Conservation (phyloP, 2,329 filamentous ascomycete species). For the Trichoderma cornu-damae region DNA sequence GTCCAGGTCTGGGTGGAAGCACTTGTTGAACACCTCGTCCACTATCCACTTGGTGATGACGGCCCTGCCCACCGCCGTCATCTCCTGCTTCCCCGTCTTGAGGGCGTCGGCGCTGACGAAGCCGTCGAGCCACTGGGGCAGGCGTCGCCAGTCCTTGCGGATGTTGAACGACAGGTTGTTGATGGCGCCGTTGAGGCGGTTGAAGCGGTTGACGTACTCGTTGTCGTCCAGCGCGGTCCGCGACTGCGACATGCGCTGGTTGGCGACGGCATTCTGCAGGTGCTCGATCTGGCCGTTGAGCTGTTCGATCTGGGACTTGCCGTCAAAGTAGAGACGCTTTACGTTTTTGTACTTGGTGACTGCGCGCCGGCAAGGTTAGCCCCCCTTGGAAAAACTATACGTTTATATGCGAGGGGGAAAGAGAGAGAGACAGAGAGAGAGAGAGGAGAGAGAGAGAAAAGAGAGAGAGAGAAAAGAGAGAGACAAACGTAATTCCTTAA, state of each 20-base stretch:
- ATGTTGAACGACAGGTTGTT: slow-evolving; percentile 95
- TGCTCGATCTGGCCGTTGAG: slow-evolving; percentile 85
- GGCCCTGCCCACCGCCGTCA: slow-evolving; percentile 90
- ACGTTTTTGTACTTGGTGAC: slow-evolving; percentile 97
- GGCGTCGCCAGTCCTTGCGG: slow-evolving; percentile 81
- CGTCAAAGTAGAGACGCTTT: slow-evolving; percentile 95
- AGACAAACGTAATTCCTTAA: slow-evolving; percentile 53
- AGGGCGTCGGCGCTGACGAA: slow-evolving; percentile 83
- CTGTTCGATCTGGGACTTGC: slow-evolving; percentile 84
- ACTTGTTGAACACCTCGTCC: slow-evolving; percentile 84
- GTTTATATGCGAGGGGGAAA: background rate
- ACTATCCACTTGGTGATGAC: slow-evolving; percentile 86
- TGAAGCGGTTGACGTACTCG: slow-evolving; percentile 86
- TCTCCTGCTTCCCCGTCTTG: slow-evolving; percentile 87
- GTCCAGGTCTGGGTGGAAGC: slow-evolving; percentile 88
- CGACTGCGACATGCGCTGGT: slow-evolving; percentile 90
- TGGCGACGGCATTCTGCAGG: slow-evolving; percentile 93
- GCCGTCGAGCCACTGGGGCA: slow-evolving; percentile 74
- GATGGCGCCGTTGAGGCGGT: slow-evolving; percentile 85
- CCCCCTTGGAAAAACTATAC: too few relatives aligned
- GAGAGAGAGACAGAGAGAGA: too few relatives aligned
- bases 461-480: background rate
- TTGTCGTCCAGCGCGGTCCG: slow-evolving; percentile 92
- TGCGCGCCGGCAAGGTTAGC: slow-evolving; percentile 34
- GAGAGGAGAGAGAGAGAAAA: too few relatives aligned